Evolutionary conservation across 2,329 filamentous ascomycete species (phyloP), one percentile per base, ranked within the genome.

Genomic region (Aureobasidium sp.): DNA sequence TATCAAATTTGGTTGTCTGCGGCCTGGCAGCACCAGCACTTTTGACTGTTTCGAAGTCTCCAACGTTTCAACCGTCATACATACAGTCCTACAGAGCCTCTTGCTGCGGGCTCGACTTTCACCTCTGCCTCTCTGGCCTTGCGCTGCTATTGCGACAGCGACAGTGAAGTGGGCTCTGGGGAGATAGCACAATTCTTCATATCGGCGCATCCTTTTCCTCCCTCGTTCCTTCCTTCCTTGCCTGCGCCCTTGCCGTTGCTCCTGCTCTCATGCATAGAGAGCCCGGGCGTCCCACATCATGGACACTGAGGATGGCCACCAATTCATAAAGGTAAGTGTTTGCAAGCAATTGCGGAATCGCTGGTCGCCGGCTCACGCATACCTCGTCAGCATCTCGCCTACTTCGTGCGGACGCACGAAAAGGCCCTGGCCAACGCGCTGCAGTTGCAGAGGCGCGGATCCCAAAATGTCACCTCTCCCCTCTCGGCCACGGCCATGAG

Each of bases 371-470:
- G 22, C 55, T 55, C 36, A 64, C 56, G 17, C 31, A 27, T 44
- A 61, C 17, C 49, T 64, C 34, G n/a, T 58, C 74, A 97, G 93
- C 94, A 96, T 82, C 84, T 99, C 74, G 92, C 93, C 73, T 88
- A 88, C 78, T 97, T 96, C 77, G 91, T 99, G 77, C 91, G 92
- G 66, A 96, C 91, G 62, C 91, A 99, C 80, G 94, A 99, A 78
- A 96, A 96, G 78, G 93, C 92, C 41, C 84, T 99, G 66, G 94
- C 94, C 73, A 97, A 97, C 79, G 93, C 93, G 70, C 81, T 97
- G 66, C 93, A 97, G 75, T 82, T 95, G 69, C 87, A 88, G 74
- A 86, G 90, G 69, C 87, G 90, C 70, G 83, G 84, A 65, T 66
- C 68, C 62, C 63, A 63, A 22, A 63, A 84, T 83, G 67, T 77